Evolutionary conservation across 2,329 filamentous ascomycete genomes (phyloP).

Genomic region (Arthrobotrys pseudoclavata): DNA sequence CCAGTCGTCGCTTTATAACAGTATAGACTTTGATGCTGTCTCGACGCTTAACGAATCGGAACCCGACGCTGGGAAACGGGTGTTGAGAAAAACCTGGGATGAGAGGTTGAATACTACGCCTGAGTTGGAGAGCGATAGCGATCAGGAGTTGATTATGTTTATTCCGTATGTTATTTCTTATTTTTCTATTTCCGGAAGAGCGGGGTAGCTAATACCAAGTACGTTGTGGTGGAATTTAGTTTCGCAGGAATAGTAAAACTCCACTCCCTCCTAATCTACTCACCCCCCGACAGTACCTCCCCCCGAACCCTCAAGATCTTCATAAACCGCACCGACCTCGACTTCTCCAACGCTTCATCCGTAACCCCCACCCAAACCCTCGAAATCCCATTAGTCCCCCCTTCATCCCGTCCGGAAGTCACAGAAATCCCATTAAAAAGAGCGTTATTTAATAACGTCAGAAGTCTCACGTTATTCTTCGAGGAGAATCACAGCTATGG

Average conservation of each 20-base stretch:
- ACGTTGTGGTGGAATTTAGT: conserved; percentile 68
- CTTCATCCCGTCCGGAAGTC: conserved; percentile 71
- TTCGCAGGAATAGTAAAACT: conserved; percentile 96
- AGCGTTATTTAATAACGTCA: conserved; percentile 89
- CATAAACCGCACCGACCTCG: conserved; percentile 86
- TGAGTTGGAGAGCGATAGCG: conserved; percentile 85
- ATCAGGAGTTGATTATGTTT: conserved; percentile 93
- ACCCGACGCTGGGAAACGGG: conserved; percentile 76
- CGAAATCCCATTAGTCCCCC: conserved; percentile 78
- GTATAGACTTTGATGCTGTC: conserved; percentile 90
- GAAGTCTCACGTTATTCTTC: conserved; percentile 85
- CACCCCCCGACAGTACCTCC: conserved; percentile 77
- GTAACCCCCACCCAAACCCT: conserved; percentile 80
- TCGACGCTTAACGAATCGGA: conserved; percentile 84
- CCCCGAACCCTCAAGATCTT: conserved; percentile 88
- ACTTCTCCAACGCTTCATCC: conserved; percentile 82
- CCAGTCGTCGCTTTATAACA: conserved; percentile 89
- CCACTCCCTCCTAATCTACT: conserved; percentile 87
- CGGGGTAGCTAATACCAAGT: too few relatives aligned
- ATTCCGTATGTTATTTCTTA: conserved; percentile 77
- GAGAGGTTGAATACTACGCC: conserved; percentile 79
- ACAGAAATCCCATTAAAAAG: conserved; percentile 90
- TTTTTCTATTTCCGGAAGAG: neutral
- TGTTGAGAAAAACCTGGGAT: conserved; percentile 92
- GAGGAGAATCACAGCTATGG: conserved; percentile 83